Percentiles rank a stretch among this genome's conserved stretches.
Conservation (phyloP, 2,329 filamentous ascomycete species). For the Hypoxylon sp. region DNA sequence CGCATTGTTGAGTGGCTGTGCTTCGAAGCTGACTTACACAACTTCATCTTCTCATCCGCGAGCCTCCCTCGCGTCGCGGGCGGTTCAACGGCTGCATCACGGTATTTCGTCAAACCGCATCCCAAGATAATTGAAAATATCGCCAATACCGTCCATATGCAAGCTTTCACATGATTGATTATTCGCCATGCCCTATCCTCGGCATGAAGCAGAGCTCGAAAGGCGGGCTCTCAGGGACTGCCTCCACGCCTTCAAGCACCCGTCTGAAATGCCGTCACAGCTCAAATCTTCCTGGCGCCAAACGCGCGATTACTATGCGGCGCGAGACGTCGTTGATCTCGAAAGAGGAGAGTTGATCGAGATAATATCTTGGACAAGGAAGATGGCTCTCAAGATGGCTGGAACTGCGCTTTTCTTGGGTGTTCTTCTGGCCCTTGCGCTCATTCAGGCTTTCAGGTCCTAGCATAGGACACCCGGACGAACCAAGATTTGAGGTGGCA, state of each 20-base stretch:
- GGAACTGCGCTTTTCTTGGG: slow-evolving; percentile 18
- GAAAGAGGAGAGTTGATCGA: slow-evolving; percentile 16
- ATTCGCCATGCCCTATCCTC: slow-evolving; percentile 13
- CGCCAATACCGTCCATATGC: background rate
- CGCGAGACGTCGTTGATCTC: slow-evolving; percentile 16
- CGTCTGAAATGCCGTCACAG: slow-evolving; percentile 4
- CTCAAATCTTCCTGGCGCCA: background rate
- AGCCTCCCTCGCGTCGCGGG: background rate
- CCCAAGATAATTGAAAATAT: background rate
- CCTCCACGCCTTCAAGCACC: slow-evolving; percentile 4
- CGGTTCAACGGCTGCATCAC: background rate
- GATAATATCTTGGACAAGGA: slow-evolving; percentile 11
- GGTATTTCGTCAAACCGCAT: background rate
- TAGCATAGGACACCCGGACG: background rate
- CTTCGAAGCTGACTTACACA: background rate
- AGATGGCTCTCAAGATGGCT: slow-evolving; percentile 5
- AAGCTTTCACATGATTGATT: background rate
- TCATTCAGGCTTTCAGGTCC: background rate
- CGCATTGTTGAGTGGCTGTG: background rate
- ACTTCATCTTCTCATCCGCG: background rate
- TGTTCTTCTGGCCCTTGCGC: background rate
- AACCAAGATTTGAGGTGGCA: background rate
- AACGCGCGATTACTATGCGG: slow-evolving; percentile 21
- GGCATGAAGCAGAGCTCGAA: slow-evolving; percentile 19
- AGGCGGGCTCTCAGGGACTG: slow-evolving; percentile 3